Evolutionary conservation across 2,329 filamentous ascomycete species (phyloP).

Genomic region (Xylaria arbuscula): DNA sequence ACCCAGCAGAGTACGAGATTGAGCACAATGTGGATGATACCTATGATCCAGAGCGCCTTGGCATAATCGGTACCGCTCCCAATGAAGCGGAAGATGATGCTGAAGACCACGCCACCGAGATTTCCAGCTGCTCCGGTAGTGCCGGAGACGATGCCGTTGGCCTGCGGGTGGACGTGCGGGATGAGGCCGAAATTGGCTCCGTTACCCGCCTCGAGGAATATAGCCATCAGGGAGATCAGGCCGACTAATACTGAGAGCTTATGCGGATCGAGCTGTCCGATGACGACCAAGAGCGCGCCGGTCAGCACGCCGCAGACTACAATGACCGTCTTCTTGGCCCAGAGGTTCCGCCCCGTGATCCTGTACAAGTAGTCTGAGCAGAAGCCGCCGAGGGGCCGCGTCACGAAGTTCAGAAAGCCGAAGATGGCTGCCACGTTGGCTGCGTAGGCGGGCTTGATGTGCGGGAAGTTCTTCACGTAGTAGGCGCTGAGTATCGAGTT

Average conservation of each 20-base stretch:
- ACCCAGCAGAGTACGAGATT: conserved; percentile 72
- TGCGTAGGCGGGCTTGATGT: conserved; percentile 65
- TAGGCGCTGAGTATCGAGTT: conserved; percentile 69
- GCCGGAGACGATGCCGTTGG: conserved; percentile 83
- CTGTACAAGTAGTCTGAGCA: conserved; percentile 63
- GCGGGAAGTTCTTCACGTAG: conserved; percentile 69
- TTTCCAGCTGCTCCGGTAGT: conserved; percentile 84
- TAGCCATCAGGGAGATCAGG: conserved; percentile 78
- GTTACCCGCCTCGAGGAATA: conserved; percentile 88
- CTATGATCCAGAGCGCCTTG: conserved; percentile 83
- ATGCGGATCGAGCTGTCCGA: conserved; percentile 73
- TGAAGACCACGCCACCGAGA: conserved; percentile 85
- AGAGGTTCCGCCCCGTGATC: conserved; percentile 51
- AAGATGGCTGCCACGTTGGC: conserved; percentile 78
- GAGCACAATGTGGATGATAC: conserved; percentile 76
- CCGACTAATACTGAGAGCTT: conserved; percentile 75
- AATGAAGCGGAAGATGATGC: conserved; percentile 82
- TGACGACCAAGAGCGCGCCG: conserved; percentile 69
- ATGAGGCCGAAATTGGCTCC: conserved; percentile 88
- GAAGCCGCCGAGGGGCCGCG: conserved; percentile 73
- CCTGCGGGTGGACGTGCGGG: conserved; percentile 84
- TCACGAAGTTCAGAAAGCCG: conserved; percentile 77
- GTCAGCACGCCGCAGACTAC: conserved; percentile 70
- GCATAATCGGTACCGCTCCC: conserved; percentile 72
- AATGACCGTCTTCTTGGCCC: conserved; percentile 68